Evolutionary conservation across 345 rosid species (phyloP), one percentile per base, ranked within the genome.

Genomic region (Acer saccharum): DNA sequence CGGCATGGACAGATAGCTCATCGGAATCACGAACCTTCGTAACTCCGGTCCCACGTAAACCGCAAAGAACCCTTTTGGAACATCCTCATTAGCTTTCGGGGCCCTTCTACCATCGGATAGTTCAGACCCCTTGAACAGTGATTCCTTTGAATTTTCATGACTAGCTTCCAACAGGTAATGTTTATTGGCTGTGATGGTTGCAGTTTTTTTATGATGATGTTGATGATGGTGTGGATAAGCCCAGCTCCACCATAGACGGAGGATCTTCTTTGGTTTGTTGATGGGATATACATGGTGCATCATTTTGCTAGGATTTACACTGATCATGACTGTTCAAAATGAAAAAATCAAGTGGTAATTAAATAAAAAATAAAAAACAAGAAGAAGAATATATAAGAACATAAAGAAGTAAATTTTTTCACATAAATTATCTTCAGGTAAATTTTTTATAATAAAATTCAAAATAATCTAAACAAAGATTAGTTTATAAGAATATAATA

Each of bases 11-110:
- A 90, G 69, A 78, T 73, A 90, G 52, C 57, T 79, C 46, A 77
- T 87, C 0, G 97, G 94, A 64, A 92, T 88, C 76, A 90, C 88
- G 14, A 86, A 90, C 89, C 94, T 86, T 32, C 86, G 89, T 27
- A 69, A 80, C 50, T 81, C 88, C 1, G 84, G 80, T 8, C 97
- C 93, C 0, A 88, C 91, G 3, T 92, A 87, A 32, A 90, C 94
- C 5, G 90, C 94, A 65, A 90, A 68, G 81, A 29, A 87, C 10
- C 97, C 94, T 84, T 83, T 87, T 0, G 93, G 90, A 17, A 87
- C 85, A 39, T 55, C 32, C 23, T 43, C 64, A 1, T 25, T 29
- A 2, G 50, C 57, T 35, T 63, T 39, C 13, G 27, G 10, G 65
- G 55, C 52, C 12, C 35, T 70, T 16, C 71, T 57, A 27, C 86